Conservation (phyloP, 305 asterid species). For the Fraxinus dipetala region DNA sequence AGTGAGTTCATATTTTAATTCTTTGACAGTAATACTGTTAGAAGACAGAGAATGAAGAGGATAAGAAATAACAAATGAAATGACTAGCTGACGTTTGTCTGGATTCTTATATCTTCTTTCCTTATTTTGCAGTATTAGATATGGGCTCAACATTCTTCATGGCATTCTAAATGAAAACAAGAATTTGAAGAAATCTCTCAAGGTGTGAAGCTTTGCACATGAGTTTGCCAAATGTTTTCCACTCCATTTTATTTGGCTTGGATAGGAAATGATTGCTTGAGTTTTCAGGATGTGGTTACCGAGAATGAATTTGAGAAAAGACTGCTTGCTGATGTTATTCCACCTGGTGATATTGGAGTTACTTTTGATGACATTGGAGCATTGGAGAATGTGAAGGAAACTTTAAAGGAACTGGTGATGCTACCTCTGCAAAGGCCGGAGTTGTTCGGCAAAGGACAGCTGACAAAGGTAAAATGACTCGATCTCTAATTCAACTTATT, state of each 20-base stretch:
- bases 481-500: neutral
- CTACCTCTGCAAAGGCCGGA: slow-evolving; percentile 55
- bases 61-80: neutral
- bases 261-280: neutral
- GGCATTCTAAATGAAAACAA: slow-evolving; percentile 42
- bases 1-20: slow-evolving; percentile 35
- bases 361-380: slow-evolving; percentile 58
- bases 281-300: slow-evolving; percentile 43
- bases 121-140: slow-evolving; percentile 49
- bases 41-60: neutral
- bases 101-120: slow-evolving; percentile 24
- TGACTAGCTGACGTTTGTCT: slow-evolving; percentile 4
- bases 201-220: slow-evolving; percentile 25
- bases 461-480: slow-evolving; percentile 35
- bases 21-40: slow-evolving; percentile 10
- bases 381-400: slow-evolving; percentile 51
- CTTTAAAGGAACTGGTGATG: slow-evolving; percentile 52
- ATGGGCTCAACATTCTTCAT: slow-evolving; percentile 50
- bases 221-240: neutral
- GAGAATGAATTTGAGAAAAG: slow-evolving; percentile 54
- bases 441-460: slow-evolving; percentile 48
- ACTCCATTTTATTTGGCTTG: neutral
- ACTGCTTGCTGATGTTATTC: slow-evolving; percentile 48
- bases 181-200: slow-evolving; percentile 39
- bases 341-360: slow-evolving; percentile 51